These are phyloP conservation scores for Gynostemma pentaphyllum DNA, from an alignment of 306 rosid genomes.

Conservation along the genomic window DNA sequence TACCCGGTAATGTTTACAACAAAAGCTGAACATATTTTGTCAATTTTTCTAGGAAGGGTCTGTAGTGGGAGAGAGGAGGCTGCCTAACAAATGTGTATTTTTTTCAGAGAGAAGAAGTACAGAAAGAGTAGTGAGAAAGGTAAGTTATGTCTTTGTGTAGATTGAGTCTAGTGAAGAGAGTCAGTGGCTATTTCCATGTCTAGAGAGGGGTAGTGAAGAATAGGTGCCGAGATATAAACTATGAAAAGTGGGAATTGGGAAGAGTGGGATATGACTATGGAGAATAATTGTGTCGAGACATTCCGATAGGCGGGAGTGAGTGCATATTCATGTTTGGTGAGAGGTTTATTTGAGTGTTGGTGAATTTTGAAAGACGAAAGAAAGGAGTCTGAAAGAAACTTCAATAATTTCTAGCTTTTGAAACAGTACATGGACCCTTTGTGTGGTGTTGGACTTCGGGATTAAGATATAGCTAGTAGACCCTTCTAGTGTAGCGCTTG, in stretches of 20 bases:
- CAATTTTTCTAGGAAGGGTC: neutral
- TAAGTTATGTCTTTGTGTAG: neutral
- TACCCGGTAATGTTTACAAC: neutral
- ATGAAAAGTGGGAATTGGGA: too few species aligned
- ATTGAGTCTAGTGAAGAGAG: neutral
- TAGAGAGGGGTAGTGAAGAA: neutral
- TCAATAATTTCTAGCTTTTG: neutral
- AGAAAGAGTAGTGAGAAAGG: neutral
- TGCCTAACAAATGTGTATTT: neutral
- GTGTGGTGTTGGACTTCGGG: neutral
- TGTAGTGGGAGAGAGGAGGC: neutral
- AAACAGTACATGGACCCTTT: neutral
- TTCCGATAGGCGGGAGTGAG: neutral
- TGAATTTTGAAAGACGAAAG: neutral
- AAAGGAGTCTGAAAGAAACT: neutral
- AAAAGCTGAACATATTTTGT: neutral
- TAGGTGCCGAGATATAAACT: neutral
- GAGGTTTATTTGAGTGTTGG: neutral
- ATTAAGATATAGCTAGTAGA: neutral
- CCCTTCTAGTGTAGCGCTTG: neutral
- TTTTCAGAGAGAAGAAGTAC: too few species aligned
- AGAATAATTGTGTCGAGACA: neutral
- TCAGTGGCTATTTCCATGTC: neutral
- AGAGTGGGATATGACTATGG: neutral
- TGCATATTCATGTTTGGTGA: neutral